Evolutionary conservation across 2,329 filamentous ascomycete species (phyloP), one percentile per base, ranked within the genome.

Genomic region (Exophiala xenobiotica): DNA sequence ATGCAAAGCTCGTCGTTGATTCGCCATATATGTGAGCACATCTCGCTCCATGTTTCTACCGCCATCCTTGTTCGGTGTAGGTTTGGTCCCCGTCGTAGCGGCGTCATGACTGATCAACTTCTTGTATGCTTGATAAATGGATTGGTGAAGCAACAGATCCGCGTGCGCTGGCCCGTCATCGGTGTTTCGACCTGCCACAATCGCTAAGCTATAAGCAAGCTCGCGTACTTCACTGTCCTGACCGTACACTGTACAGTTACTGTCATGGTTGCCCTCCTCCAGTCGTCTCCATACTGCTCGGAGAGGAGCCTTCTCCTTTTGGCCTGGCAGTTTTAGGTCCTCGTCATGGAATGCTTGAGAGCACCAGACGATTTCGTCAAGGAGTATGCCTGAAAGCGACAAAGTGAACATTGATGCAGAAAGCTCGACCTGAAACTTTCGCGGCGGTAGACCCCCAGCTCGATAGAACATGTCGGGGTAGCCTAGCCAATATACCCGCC

Each of bases 401-500:
- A 51, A 22, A 12, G 27, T 14, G 2, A 16, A 38, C 12, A 35
- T 16, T 23, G 45, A 27, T 20, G n/a, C 18, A 7, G 45, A 45
- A 37, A 24, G 20, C 6, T 20, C 39, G 4, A 24, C 38, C n/a
- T 37, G 16, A 29, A 44, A 51, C 19, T 6, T 6, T n/a, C 14
- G 8, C 8, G 31, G n/a, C n/a, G 22, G 14, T 9, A n/a, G 6
- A n/a, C 40, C 40, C 5, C 48, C 48, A 14, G 48, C 48, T 37
- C 48, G 40, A 38, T 51, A 51, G 38, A 22, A 51, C 40, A 45
- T 51, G 5, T 37, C 29, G 11, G 48, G 48, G 18, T 48, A 52
- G 12, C 49, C 53, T 12, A 55, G 12, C 43, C 45, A 55, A 22
- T 53, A 53, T 14, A 39, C 26, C 9, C 45, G 43, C 29, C 45